These are phyloP conservation scores for Dioscorea zingiberensis DNA, from an alignment of 106 monocot species.

Conservation along the genomic window DNA sequence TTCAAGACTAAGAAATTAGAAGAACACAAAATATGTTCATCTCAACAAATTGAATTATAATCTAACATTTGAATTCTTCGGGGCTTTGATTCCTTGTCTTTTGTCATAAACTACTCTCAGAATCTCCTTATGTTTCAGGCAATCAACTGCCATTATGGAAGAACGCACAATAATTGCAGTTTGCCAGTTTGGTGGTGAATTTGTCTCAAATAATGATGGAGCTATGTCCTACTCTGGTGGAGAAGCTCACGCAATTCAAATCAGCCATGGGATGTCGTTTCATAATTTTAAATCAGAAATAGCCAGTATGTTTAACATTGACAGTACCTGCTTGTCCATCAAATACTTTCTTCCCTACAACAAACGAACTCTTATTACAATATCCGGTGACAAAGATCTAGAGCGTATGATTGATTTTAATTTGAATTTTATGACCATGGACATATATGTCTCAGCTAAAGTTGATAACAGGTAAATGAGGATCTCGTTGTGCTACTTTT, in stretches of 20 bases:
- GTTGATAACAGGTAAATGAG: slow-evolving; percentile 51
- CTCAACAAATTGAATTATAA: no score
- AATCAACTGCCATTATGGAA: no score
- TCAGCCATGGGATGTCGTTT: slow-evolving; percentile 51
- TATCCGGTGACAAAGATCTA: slow-evolving; percentile 95
- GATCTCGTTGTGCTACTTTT: neutral
- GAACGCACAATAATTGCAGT: slow-evolving; percentile 22
- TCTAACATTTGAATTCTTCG: no score
- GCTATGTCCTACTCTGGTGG: slow-evolving; percentile 70
- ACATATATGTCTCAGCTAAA: slow-evolving; percentile 65
- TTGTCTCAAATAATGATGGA: slow-evolving; percentile 64
- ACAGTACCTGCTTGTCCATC: slow-evolving; percentile 37
- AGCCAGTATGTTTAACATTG: slow-evolving; percentile 62
- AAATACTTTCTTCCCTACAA: slow-evolving; percentile 93
- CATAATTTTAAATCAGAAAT: slow-evolving; percentile 70
- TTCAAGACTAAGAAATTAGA: no score
- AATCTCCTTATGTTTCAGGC: no score
- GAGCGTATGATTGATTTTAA: slow-evolving; percentile 88
- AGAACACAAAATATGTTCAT: no score
- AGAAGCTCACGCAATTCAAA: slow-evolving; percentile 90
- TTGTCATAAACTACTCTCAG: no score
- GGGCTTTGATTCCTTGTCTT: no score
- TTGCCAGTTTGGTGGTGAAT: slow-evolving; percentile 87
- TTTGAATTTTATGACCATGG: slow-evolving; percentile 54
- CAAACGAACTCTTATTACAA: slow-evolving; percentile 65